phyloP scores from a whole-genome alignment of 305 asterid genomes.

The Fraxinus baroniana region DNA sequence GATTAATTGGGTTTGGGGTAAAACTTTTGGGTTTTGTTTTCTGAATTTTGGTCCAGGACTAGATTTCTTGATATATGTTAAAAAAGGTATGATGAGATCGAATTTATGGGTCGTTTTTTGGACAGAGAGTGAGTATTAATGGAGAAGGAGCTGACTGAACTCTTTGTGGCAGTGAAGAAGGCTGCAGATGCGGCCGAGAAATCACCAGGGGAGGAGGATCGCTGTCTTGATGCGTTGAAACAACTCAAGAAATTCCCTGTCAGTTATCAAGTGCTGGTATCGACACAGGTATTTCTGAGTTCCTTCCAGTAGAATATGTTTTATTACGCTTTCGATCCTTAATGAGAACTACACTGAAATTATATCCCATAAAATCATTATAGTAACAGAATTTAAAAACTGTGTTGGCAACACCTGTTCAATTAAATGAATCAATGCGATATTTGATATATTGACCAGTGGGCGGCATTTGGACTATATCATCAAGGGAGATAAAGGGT shows the following conservation, averaged over 20 bases:
- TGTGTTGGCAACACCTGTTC: neutral
- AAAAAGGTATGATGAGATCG: neutral
- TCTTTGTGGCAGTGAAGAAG: constrained; percentile 69
- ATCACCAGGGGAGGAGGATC: constrained; percentile 62
- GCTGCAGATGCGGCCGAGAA: constrained; percentile 73
- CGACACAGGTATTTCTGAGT: constrained; percentile 61
- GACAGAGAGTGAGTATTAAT: constrained; percentile 32
- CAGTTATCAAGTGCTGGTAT: constrained; percentile 75
- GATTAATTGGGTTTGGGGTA: neutral
- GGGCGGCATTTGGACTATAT: neutral
- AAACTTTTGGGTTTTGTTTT: neutral
- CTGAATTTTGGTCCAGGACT: neutral
- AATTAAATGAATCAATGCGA: neutral
- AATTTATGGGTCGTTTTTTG: neutral
- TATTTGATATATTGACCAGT: neutral
- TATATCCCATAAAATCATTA: neutral
- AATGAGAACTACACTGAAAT: neutral
- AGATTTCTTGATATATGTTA: neutral
- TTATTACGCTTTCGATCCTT: neutral
- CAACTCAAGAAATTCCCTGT: constrained; percentile 78
- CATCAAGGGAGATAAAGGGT: too few species aligned
- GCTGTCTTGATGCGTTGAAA: constrained; percentile 69
- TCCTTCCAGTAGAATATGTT: neutral
- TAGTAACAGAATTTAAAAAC: neutral
- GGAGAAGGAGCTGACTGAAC: constrained; percentile 84